Conservation (phyloP, 2,329 filamentous ascomycete species). For the Periglandula ipomoeae region DNA sequence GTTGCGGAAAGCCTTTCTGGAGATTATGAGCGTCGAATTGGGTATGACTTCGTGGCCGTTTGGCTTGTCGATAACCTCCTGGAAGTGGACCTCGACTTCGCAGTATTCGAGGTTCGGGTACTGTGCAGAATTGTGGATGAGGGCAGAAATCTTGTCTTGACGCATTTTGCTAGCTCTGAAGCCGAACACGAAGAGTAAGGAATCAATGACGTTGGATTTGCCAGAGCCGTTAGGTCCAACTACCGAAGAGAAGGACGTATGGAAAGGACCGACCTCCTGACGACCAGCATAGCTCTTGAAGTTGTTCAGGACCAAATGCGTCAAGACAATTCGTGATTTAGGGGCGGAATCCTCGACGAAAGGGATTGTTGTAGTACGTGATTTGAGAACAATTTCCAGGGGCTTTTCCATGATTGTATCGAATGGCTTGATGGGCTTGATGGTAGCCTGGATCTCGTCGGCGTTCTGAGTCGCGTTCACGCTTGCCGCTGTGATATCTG, state of each 20-base stretch:
- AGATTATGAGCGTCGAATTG: conserved; percentile 78
- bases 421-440: conserved; percentile 67
- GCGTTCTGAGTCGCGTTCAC: conserved; percentile 37
- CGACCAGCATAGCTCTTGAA: conserved; percentile 98
- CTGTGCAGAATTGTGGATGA: conserved; percentile 93
- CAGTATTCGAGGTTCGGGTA: conserved; percentile 80
- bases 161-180: conserved; percentile 99
- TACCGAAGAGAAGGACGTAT: conserved; percentile 93
- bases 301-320: conserved; percentile 83
- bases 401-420: conserved; percentile 75
- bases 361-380: conserved; percentile 59
- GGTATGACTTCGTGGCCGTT: conserved; percentile 71
- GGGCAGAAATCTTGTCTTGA: conserved; percentile 92
- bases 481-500: conserved; percentile 62
- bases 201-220: conserved; percentile 98
- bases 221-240: conserved; percentile 97
- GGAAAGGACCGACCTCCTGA: conserved; percentile 93
- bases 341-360: conserved; percentile 67
- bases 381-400: conserved; percentile 89
- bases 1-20: conserved; percentile 90
- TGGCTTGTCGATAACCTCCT: conserved; percentile 82
- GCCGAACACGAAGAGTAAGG: conserved; percentile 95
- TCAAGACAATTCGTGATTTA: conserved; percentile 84
- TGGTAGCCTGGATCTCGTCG: conserved; percentile 28
- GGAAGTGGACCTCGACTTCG: conserved; percentile 94